Conservation (phyloP, 192 early-diverging fungal species). For the Pilaira anomala region DNA sequence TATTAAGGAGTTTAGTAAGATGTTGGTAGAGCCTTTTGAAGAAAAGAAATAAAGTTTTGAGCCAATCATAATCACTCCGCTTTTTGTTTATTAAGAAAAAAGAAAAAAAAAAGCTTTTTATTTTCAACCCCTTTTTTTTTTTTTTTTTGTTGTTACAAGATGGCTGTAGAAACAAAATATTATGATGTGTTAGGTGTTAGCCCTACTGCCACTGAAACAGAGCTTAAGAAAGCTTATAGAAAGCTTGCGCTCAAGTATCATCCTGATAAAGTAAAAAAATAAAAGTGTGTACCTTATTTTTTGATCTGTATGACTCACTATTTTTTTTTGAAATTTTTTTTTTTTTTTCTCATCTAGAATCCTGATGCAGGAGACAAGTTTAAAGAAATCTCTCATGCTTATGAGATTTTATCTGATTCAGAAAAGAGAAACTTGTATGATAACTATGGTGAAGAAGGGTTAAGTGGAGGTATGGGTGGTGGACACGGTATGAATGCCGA, state of each 20-base stretch:
- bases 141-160: constrained; percentile 11
- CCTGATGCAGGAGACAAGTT: constrained; percentile 88
- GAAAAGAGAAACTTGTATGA: constrained; percentile 93
- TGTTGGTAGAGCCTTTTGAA: constrained; percentile 75
- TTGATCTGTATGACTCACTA: too few relatives aligned
- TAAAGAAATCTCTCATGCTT: constrained; percentile 98
- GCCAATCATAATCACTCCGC: neutral
- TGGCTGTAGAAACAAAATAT: constrained; percentile 78
- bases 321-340: neutral
- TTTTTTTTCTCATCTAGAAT: constrained; percentile 53
- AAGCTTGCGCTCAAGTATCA: constrained; percentile 93
- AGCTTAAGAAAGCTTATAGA: constrained; percentile 97
- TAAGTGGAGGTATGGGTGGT: constrained; percentile 59
- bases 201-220: constrained; percentile 69
- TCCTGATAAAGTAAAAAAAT: constrained; percentile 70
- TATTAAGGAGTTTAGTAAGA: constrained; percentile 89
- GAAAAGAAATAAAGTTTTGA: constrained; percentile 4
- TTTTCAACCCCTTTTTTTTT: neutral
- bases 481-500: constrained; percentile 74
- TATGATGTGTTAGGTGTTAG: constrained; percentile 89
- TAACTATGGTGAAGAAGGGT: constrained; percentile 89
- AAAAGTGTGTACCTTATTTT: neutral
- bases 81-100: neutral
- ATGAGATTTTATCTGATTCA: constrained; percentile 92
- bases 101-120: neutral